Conservation (phyloP, 257 asterid species). For the Salvia miltiorrhiza region DNA sequence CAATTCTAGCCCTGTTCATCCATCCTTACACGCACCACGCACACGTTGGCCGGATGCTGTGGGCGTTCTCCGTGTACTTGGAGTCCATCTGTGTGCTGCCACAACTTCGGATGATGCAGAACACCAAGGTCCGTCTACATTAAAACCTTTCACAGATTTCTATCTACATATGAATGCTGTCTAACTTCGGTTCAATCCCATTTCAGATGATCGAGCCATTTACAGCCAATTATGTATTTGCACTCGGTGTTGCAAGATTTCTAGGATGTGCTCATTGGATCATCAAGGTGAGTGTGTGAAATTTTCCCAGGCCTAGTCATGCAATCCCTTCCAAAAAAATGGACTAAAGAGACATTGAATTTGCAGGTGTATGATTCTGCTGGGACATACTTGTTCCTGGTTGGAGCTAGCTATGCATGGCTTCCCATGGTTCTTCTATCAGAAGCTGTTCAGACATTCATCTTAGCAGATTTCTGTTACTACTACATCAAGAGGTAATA, state of each 20-base stretch:
- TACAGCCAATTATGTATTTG: slow-evolving; percentile 89
- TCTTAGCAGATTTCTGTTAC: slow-evolving; percentile 88
- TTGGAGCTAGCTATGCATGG: slow-evolving; percentile 73
- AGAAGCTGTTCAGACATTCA: slow-evolving; percentile 83
- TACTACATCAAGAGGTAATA: slow-evolving; percentile 79
- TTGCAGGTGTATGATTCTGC: slow-evolving; percentile 65
- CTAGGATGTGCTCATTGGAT: slow-evolving; percentile 93
- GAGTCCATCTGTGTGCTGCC: slow-evolving; percentile 85
- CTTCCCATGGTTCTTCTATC: slow-evolving; percentile 60
- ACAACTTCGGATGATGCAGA: slow-evolving; percentile 92
- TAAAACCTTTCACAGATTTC: neutral
- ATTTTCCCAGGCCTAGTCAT: neutral
- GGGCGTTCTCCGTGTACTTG: slow-evolving; percentile 84
- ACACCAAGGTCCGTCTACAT: slow-evolving; percentile 63
- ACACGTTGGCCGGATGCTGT: slow-evolving; percentile 43
- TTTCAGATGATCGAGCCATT: slow-evolving; percentile 87
- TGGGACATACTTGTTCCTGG: slow-evolving; percentile 51
- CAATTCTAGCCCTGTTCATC: slow-evolving; percentile 51
- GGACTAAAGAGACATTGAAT: too few species aligned
- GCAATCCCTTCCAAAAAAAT: too few species aligned
- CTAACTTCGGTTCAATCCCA: neutral
- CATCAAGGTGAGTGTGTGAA: slow-evolving; percentile 51
- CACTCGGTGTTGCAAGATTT: slow-evolving; percentile 81
- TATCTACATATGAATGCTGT: neutral
- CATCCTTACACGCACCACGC: slow-evolving; percentile 58